A percentile compares a stretch with the other conserved stretches of the same genome.
These are phyloP conservation scores for Anisodus tanguticus DNA, from an alignment of 257 asterid species.

Conservation along the genomic window DNA sequence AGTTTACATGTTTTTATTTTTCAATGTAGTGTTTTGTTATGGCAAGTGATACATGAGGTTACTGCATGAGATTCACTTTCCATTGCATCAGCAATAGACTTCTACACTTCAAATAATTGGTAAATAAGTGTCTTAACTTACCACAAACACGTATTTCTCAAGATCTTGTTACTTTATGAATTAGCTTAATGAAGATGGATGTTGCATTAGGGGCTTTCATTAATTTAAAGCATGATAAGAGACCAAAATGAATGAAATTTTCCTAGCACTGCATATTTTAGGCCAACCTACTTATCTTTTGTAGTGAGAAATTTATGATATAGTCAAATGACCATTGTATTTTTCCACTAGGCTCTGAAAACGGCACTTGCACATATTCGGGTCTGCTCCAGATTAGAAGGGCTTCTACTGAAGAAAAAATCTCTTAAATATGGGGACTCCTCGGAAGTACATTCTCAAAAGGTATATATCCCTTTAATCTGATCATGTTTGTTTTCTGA, in stretches of 20 bases:
- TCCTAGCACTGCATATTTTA: background rate
- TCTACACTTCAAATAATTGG: background rate
- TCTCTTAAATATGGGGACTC: slow-evolving; percentile 76
- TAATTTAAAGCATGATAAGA: background rate
- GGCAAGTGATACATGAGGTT: slow-evolving; percentile 12
- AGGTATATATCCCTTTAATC: slow-evolving; percentile 52
- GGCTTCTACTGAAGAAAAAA: slow-evolving; percentile 81
- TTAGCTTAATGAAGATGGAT: slow-evolving; percentile 8
- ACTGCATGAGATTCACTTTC: slow-evolving; percentile 15
- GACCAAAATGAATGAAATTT: background rate
- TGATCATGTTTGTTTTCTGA: slow-evolving; percentile 10
- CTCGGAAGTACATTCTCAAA: slow-evolving; percentile 78
- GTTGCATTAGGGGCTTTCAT: background rate
- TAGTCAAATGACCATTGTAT: background rate
- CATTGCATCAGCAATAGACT: background rate
- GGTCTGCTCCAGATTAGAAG: slow-evolving; percentile 85
- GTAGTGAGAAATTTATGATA: slow-evolving; percentile 6
- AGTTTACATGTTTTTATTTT: background rate
- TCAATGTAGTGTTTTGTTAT: background rate
- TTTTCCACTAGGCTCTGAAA: slow-evolving; percentile 63
- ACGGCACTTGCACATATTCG: slow-evolving; percentile 79
- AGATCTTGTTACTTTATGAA: background rate
- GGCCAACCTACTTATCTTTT: background rate
- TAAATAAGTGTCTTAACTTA: background rate
- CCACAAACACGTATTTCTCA: background rate